Percentiles rank a stretch among this genome's conserved stretches.
Evolutionary conservation across 1,284 basidiomycete genomes (phyloP).

Genomic region (Mycosarcoma maydis): DNA sequence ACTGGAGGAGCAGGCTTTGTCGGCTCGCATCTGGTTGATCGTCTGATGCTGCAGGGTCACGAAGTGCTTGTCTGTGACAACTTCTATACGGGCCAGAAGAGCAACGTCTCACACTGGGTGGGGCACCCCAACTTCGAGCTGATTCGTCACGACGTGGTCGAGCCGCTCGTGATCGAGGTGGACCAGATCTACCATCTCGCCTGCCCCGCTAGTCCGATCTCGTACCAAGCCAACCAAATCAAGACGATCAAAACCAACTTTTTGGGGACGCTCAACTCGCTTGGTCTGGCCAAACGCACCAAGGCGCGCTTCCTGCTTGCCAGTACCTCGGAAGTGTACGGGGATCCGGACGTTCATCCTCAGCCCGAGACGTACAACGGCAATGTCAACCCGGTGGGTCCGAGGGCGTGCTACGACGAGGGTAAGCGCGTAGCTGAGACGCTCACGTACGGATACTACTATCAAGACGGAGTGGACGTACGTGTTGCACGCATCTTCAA

Average conservation of each 20-base stretch:
- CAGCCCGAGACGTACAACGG: constrained; percentile 77
- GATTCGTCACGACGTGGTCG: constrained; percentile 87
- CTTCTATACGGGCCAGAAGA: constrained; percentile 97
- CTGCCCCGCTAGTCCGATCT: constrained; percentile 56
- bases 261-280: constrained; percentile 87
- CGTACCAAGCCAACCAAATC: constrained; percentile 60
- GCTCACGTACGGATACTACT: constrained; percentile 73
- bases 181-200: constrained; percentile 62
- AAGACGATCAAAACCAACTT: constrained; percentile 89
- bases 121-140: constrained; percentile 99
- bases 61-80: constrained; percentile 97
- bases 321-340: constrained; percentile 96
- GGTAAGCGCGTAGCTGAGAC: constrained; percentile 69
- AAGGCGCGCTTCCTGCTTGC: constrained; percentile 96
- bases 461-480: constrained; percentile 93
- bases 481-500: constrained; percentile 60
- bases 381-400: constrained; percentile 96
- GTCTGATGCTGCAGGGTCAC: constrained; percentile 95
- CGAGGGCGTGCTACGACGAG: constrained; percentile 97
- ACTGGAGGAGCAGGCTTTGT: constrained; percentile 96
- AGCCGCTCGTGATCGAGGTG: constrained; percentile 55
- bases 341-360: constrained; percentile 95
- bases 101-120: constrained; percentile 77
- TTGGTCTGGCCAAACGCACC: constrained; percentile 95
- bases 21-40: constrained; percentile 90